Base-by-base conservation (phyloP, 2,329 filamentous ascomycete genomes). In the Exophiala alcalophila region DNA sequence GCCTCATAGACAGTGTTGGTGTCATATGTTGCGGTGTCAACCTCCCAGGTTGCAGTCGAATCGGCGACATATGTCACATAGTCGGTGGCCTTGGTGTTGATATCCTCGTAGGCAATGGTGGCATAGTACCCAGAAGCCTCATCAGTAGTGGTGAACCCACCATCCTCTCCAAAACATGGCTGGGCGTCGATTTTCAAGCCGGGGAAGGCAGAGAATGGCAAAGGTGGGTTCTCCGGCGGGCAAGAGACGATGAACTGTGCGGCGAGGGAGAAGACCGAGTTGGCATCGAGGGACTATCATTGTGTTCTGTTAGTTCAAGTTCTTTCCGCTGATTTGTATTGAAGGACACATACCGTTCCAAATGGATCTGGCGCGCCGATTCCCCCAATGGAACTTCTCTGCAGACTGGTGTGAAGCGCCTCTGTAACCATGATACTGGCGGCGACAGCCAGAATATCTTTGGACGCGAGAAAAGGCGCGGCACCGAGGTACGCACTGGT, bases 211-310 rank as follows among this genome's bases (percentile, higher is more conserved):
- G 72, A 74, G 61, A 86, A 70, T 59, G 74, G 71, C 34, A 84
- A 69, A 66, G 81, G 80, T 59, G 76, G 78, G 54, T 78, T 56
- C 40, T 61, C 80, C 19, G 73, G 64, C 11, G 84, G 84, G 69
- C 84, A 89, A 20, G 77, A 78, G 42, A 65, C 62, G 69, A 89
- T 87, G 71, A 88, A 88, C 30, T 77, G 76, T 1, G 83, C 78
- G 29, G 83, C 84, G 40, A 89, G 75, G 25, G 82, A 83, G 71
- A 86, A 87, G 63, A 87, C 79, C 51, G 80, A 77, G 53, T 77
- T 74, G 52, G 82, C 78, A 20, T 77, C 76, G 9, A 89, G 78
- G 1, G 84, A 73, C 43, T 49, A 31, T 16, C 10, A 15, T 5
- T 15, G 18, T 4, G 9, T 7, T 10, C 14, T 4, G 25, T 40